Percentiles rank a stretch among this genome's conserved stretches.
phyloP scores from a whole-genome alignment of 495 filamentous ascomycete genomes.

The Talaromyces ruber region DNA sequence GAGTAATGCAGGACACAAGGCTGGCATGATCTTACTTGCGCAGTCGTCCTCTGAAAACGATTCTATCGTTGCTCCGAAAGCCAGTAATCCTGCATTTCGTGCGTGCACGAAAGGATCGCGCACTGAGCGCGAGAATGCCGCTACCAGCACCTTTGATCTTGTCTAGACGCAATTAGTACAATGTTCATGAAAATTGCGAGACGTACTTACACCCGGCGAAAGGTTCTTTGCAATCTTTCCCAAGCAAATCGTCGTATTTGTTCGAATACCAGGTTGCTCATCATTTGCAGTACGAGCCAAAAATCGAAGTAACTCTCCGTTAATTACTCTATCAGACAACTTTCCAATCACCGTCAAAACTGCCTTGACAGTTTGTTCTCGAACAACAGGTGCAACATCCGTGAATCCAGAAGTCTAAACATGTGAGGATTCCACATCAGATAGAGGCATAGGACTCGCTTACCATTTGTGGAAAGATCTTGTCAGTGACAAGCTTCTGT shows the following conservation, averaged over 20 bases:
- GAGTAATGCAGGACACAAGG: constrained; percentile 68
- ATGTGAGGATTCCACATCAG: constrained; percentile 7
- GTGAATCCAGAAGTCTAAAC: constrained; percentile 78
- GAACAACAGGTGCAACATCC: constrained; percentile 80
- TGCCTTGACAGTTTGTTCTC: constrained; percentile 93
- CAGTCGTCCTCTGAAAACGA: constrained; percentile 87
- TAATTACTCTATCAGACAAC: constrained; percentile 84
- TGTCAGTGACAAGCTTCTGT: constrained; percentile 88
- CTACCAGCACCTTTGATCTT: constrained; percentile 81
- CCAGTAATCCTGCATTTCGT: constrained; percentile 78
- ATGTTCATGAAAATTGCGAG: not conserved
- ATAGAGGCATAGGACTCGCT: constrained; percentile 9
- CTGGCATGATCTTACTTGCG: constrained; percentile 71
- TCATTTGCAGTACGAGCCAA: constrained; percentile 96
- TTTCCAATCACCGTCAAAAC: constrained; percentile 79
- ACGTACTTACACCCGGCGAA: constrained; percentile 49
- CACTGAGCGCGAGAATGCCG: constrained; percentile 81
- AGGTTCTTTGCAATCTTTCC: constrained; percentile 92
- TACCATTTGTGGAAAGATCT: constrained; percentile 92
- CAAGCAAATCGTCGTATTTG: constrained; percentile 95
- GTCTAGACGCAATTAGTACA: constrained; percentile 34
- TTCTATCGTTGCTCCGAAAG: constrained; percentile 75
- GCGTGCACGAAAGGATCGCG: constrained; percentile 93
- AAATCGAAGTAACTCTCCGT: constrained; percentile 85
- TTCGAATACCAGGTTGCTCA: constrained; percentile 93